A percentile compares a stretch with the other conserved stretches of the same genome.
phyloP scores from a whole-genome alignment of 2,329 filamentous ascomycete species.

The Microthyrium microscopicum region DNA sequence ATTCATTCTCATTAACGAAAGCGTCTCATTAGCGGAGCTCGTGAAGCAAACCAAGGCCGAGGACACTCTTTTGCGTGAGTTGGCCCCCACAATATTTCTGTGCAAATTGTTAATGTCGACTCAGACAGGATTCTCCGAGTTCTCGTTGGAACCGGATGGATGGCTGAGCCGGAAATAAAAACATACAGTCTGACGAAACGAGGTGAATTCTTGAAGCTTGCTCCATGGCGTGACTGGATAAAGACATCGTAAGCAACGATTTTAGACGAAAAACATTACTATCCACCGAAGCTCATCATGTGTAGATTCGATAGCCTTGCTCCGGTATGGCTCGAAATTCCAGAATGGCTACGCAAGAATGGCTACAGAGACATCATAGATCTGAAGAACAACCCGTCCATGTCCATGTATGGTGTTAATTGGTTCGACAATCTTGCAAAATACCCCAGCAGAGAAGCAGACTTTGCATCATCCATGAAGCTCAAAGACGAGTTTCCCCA shows the following conservation, averaged over 20 bases:
- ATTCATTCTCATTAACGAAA: not conserved
- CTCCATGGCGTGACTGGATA: slow-evolving; percentile 3
- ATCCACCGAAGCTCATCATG: no score
- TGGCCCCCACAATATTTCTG: no score
- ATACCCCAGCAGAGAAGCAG: not conserved
- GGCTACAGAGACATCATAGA: no score
- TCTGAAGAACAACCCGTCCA: slow-evolving; percentile 2
- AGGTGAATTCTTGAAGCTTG: no score
- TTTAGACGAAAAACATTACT: no score
- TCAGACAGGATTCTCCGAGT: slow-evolving; percentile 6
- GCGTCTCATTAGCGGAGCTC: not conserved
- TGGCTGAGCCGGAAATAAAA: not conserved
- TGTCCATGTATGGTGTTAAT: not conserved
- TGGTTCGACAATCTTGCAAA: not conserved
- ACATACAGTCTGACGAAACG: not conserved
- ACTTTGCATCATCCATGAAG: slow-evolving; percentile 2
- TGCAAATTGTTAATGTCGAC: no score
- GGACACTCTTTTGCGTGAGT: no score
- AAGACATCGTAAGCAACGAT: slow-evolving; percentile 4
- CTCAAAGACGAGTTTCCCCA: slow-evolving; percentile 5
- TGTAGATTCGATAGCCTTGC: no score
- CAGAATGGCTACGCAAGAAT: no score
- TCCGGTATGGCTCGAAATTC: no score
- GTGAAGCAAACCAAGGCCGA: not conserved
- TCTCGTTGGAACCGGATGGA: not conserved